phyloP scores from a whole-genome alignment of 805 yeast species.

The Teunomyces aglyptinius region DNA sequence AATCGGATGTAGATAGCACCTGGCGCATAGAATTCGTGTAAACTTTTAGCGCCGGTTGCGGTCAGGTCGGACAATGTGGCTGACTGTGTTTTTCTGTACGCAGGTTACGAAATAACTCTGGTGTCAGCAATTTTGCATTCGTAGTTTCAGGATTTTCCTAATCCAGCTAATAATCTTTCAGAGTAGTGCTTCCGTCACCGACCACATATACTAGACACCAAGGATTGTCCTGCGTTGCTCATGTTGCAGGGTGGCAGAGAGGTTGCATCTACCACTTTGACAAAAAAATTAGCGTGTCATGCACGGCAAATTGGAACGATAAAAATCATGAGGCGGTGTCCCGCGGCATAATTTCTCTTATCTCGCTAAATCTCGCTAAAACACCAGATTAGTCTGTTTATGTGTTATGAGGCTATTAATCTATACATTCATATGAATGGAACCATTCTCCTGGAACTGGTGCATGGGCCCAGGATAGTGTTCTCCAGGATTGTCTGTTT shows the following conservation, averaged over 20 bases:
- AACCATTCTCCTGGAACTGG: slow-evolving; percentile 1
- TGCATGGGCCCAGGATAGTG: neutral
- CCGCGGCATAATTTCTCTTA: slow-evolving; percentile 2
- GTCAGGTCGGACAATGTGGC: neutral
- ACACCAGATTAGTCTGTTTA: neutral
- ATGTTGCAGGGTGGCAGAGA: neutral
- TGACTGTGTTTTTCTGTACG: neutral
- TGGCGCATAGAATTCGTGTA: neutral
- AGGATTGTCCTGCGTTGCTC: neutral
- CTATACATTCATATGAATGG: slow-evolving; percentile 4
- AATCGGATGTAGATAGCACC: neutral
- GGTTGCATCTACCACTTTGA: neutral
- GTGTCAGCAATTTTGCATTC: neutral
- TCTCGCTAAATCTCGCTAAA: slow-evolving; percentile 5
- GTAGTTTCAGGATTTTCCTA: neutral
- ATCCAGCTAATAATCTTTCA: neutral
- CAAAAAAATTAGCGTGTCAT: neutral
- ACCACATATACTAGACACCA: neutral
- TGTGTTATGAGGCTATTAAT: neutral
- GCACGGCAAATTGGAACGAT: neutral
- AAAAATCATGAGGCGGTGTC: neutral
- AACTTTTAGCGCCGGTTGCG: neutral
- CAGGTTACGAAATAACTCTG: neutral
- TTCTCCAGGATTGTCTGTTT: slow-evolving; percentile 4
- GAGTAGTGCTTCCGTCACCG: neutral